Evolutionary conservation across 441 rosid species (phyloP).

Genomic region (Jatropha multifida): DNA sequence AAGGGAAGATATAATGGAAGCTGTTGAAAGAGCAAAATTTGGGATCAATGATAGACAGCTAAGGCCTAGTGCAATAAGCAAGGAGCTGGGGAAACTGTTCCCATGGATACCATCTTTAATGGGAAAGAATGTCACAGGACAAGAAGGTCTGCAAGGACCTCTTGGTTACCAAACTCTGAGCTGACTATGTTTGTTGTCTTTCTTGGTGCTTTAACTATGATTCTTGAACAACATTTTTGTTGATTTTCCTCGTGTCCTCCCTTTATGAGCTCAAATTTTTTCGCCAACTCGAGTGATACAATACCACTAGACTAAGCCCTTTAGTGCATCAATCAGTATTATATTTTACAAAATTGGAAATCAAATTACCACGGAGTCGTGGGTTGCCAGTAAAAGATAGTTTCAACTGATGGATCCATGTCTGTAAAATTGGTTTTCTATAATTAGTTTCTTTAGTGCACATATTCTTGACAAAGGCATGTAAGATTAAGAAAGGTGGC

Average conservation of each 20-base stretch:
- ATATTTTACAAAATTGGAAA: too few relatives aligned
- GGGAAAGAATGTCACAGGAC: slow-evolving; percentile 52
- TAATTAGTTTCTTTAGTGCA: neutral
- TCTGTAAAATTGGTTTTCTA: neutral
- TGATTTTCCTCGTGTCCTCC: neutral
- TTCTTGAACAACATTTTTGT: neutral
- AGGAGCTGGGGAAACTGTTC: slow-evolving; percentile 76
- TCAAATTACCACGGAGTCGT: too few relatives aligned
- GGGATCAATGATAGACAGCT: slow-evolving; percentile 70
- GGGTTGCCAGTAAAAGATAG: too few relatives aligned
- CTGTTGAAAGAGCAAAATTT: slow-evolving; percentile 88
- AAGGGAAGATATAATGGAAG: slow-evolving; percentile 98
- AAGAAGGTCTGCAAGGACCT: slow-evolving; percentile 72
- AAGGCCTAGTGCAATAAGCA: slow-evolving; percentile 52
- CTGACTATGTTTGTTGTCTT: slow-evolving; percentile 35
- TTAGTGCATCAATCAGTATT: too few relatives aligned
- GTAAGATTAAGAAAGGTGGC: too few relatives aligned
- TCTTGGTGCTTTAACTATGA: slow-evolving; percentile 12
- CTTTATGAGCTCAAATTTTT: neutral
- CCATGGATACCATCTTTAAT: slow-evolving; percentile 90
- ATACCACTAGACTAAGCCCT: too few relatives aligned
- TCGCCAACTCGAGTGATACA: neutral
- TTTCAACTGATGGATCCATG: too few relatives aligned
- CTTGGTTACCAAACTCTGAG: slow-evolving; percentile 88
- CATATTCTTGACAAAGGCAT: too few relatives aligned